Evolutionary conservation across 1,284 basidiomycete genomes (phyloP).

Genomic region (Anthracocystis panici-leucophaei): DNA sequence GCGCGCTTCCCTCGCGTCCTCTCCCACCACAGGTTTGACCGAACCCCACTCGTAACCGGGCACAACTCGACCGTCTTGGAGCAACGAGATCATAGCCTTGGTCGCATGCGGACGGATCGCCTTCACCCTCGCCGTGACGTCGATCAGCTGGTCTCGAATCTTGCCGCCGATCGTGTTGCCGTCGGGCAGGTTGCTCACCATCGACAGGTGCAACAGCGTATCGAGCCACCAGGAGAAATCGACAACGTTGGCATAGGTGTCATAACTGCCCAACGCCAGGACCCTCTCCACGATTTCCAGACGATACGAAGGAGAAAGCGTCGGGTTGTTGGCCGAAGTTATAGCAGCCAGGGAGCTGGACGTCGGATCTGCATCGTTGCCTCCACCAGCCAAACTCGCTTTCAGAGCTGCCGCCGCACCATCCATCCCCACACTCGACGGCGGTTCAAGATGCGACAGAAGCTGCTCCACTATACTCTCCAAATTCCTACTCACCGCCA

Average conservation of each 20-base stretch:
- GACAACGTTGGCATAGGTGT: constrained; percentile 85
- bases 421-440: constrained; percentile 64
- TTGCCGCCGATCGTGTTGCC: constrained; percentile 76
- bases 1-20: constrained; percentile 59
- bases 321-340: constrained; percentile 60
- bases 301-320: constrained; percentile 81
- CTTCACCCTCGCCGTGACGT: constrained; percentile 84
- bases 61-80: constrained; percentile 74
- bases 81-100: constrained; percentile 80
- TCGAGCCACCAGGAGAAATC: constrained; percentile 98
- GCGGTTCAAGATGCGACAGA: constrained; percentile 82
- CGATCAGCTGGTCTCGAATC: constrained; percentile 85
- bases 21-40: constrained; percentile 39
- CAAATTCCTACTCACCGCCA: constrained; percentile 85
- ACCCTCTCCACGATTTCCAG: constrained; percentile 83
- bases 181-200: constrained; percentile 76
- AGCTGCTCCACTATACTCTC: constrained; percentile 89
- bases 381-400: constrained; percentile 70
- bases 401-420: constrained; percentile 71
- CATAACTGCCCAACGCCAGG: constrained; percentile 82
- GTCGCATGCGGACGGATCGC: constrained; percentile 83
- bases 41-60: constrained; percentile 20
- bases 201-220: constrained; percentile 77
- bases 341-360: constrained; percentile 34
- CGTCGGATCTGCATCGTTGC: constrained; percentile 51